phyloP scores from a whole-genome alignment of 2,329 filamentous ascomycete genomes.

The Gliomastix tumulicola region DNA sequence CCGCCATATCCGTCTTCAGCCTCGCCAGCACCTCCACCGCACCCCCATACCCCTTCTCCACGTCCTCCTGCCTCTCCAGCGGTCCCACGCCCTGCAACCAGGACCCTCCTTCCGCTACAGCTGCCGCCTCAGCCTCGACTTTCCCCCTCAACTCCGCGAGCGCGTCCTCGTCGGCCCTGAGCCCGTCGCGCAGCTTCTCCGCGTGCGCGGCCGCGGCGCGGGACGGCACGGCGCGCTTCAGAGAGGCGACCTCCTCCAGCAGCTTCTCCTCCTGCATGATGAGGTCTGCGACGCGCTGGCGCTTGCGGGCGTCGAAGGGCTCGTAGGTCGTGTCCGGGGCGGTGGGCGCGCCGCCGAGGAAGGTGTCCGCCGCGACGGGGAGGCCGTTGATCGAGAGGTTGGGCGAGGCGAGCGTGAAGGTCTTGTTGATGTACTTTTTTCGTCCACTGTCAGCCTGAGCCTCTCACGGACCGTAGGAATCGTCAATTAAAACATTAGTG shows the following conservation, averaged over 20 bases:
- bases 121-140: slow-evolving; percentile 16
- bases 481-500: no score
- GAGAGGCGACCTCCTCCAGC: slow-evolving; percentile 53
- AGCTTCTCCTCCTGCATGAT: slow-evolving; percentile 56
- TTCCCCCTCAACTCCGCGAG: slow-evolving; percentile 20
- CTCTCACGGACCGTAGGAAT: no score
- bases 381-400: slow-evolving; percentile 60
- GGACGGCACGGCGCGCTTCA: slow-evolving; percentile 47
- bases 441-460: no score
- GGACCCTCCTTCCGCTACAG: no score
- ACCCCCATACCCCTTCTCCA: slow-evolving; percentile 8
- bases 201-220: slow-evolving; percentile 34
- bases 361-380: slow-evolving; percentile 30
- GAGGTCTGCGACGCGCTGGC: slow-evolving; percentile 52
- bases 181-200: slow-evolving; percentile 26
- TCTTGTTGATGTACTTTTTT: slow-evolving; percentile 59
- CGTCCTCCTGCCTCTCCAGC: slow-evolving; percentile 34
- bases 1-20: slow-evolving; percentile 54
- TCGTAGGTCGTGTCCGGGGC: slow-evolving; percentile 37
- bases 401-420: slow-evolving; percentile 49
- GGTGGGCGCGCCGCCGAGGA: slow-evolving; percentile 19
- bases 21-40: slow-evolving; percentile 44
- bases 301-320: slow-evolving; percentile 53
- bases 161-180: slow-evolving; percentile 40
- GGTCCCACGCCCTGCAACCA: slow-evolving; percentile 19